Base-by-base conservation (phyloP, 768 basidiomycete species). In the Mycena pura region DNA sequence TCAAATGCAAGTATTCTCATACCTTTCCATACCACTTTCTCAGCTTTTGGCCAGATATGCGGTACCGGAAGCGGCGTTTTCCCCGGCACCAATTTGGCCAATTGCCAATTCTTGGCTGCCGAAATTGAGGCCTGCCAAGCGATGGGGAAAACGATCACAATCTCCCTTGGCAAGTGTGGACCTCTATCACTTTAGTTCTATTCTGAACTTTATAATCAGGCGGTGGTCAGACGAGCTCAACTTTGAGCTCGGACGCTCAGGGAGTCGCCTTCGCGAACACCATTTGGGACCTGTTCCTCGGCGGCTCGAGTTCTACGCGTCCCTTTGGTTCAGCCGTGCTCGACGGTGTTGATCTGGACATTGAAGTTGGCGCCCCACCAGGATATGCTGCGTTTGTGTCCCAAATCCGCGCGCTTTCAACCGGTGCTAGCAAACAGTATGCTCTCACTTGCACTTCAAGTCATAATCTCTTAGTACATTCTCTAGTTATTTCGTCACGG, bases 261-360 rank as follows among this genome's bases (percentile, higher is more conserved):
- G 87, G 82, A 1, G 53, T 74, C 36, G 68, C 73, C 6, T 89
- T 87, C 65, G 87, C 85, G 0, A 76, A 84, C 45, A 82, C 81
- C 1, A 78, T 90, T 40, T 90, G 89, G 88, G 79, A 87, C 70
- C 64, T 85, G n/a, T 89, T 90, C 77, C 77, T 90, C 19, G 88
- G 86, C 9, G 88, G 89, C 17, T 78, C 76, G 1, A 85, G 83
- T 58, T 70, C 70, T 21, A 86, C 80, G 5, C 76, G 88, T 51
- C 88, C 89, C 0, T 90, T 90, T 67, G 89, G 88, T 13, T 62
- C 72, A 48, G 88, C 86, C 2, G 82, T 88, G 11, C 78, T 90
- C 34, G 89, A 89, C 57, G 88, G 80, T 34, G 66, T 88, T 50
- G 88, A 89, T 69, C 69, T 90, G 27, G 88, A 89, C 68, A 86